Base-by-base conservation (phyloP, 2,329 filamentous ascomycete genomes). In the Monosporascus sp. region DNA sequence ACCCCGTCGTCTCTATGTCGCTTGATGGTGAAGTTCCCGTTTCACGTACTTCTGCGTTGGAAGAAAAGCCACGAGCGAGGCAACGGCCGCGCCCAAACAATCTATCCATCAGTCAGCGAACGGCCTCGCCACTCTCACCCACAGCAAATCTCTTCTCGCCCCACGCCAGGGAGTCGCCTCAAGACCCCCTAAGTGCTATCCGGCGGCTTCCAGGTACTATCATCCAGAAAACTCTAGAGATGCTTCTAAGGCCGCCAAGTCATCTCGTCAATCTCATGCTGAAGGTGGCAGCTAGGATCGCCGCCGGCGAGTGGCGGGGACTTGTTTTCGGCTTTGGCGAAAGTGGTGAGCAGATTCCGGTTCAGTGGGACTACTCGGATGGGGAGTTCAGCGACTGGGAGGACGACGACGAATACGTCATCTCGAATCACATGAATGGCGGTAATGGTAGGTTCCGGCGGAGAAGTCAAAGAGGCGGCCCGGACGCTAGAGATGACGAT, bases 231-330 rank as follows among this genome's bases (percentile, higher is more conserved):
- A 91, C 90, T 0, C 85, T 82, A 57, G 84, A 89, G 49, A 79
- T 94, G 31, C 78, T 96, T 4, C 73, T 96, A 15, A 84, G 88
- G 0, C 90, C 90, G n/a, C 90, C 92, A 0, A 82, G 86, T 17
- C 84, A 92, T 61, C 79, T 96, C 2, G 81, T 96, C 37, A 78
- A 83, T 25, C 75, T 96, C 41, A 91, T 96, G 78, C 79, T 96
- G 5, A 84, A 84, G 52, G 89, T 96, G 52, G 89, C 91, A 1
- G 85, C 88, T 0, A 84, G 82, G 56, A 90, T 96, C 56, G 80
- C 85, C 1, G 76, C 77, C 31, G 82, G 81, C 18, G 77, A 82
- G 71, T 84, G 80, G 85, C 74, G 81, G 63, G 87, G 81, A 56
- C 70, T 80, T 60, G 74, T 83, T 50, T 76, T 78, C 49, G 81